A percentile compares a stretch with the other conserved stretches of the same genome.
phyloP scores from a whole-genome alignment of 306 rosid genomes.

The Prinsepia uniflora region DNA sequence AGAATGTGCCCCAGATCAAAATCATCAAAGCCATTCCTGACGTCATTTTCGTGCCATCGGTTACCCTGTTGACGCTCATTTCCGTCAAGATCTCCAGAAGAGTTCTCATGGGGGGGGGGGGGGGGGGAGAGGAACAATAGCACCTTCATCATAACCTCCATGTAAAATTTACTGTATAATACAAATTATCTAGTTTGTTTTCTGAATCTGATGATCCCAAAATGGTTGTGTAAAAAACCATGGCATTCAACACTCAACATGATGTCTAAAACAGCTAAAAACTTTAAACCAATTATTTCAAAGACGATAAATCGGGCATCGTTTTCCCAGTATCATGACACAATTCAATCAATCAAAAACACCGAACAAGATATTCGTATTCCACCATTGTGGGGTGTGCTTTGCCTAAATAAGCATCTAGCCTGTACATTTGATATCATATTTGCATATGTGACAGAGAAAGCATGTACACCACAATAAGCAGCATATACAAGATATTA shows the following conservation, averaged over 20 bases:
- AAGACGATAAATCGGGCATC: neutral
- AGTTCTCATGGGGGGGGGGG: slow-evolving; percentile 23
- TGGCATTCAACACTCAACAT: neutral
- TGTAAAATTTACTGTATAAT: neutral
- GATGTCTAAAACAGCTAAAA: neutral
- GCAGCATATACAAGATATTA: slow-evolving; percentile 32
- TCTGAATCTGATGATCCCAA: neutral
- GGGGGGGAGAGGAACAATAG: too few relatives aligned
- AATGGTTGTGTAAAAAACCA: neutral
- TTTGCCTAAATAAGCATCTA: slow-evolving; percentile 19
- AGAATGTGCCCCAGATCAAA: slow-evolving; percentile 42
- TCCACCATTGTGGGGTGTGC: neutral
- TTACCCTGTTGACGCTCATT: slow-evolving; percentile 44
- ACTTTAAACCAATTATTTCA: neutral
- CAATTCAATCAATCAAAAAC: slow-evolving; percentile 14
- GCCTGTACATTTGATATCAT: slow-evolving; percentile 32
- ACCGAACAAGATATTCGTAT: neutral
- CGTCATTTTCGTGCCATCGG: slow-evolving; percentile 50
- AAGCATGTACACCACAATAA: slow-evolving; percentile 21
- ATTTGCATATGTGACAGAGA: slow-evolving; percentile 24
- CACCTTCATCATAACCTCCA: neutral
- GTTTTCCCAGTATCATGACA: neutral
- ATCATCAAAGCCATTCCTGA: slow-evolving; percentile 51
- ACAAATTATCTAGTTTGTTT: too few relatives aligned
- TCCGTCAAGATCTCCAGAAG: slow-evolving; percentile 43